Conservation (phyloP, 352 stramenopile genomes). For the Phytopythium chamaehyphon region DNA sequence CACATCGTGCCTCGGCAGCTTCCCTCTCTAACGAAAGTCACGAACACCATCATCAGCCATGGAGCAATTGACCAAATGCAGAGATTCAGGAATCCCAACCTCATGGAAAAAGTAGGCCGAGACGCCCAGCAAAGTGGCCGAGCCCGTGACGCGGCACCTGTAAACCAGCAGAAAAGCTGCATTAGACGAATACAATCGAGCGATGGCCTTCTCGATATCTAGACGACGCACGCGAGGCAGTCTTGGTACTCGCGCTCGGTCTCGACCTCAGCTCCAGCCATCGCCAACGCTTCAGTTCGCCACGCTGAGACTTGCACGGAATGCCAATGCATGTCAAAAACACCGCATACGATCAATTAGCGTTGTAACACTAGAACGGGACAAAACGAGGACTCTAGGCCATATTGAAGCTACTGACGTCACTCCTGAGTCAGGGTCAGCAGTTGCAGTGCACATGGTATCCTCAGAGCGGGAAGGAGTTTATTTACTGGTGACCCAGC, state of each 20-base stretch:
- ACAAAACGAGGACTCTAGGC: too few relatives aligned
- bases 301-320: background rate
- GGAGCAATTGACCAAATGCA: too few relatives aligned
- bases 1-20: slow-evolving; percentile 33
- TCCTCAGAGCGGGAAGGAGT: too few relatives aligned
- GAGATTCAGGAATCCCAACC: slow-evolving; percentile 12
- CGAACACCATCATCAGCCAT: too few relatives aligned
- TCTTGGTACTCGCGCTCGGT: slow-evolving; percentile 13
- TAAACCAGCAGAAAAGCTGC: background rate
- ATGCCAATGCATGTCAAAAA: slow-evolving; percentile 4
- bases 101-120: slow-evolving; percentile 55
- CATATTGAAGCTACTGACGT: too few relatives aligned
- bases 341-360: background rate
- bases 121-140: slow-evolving; percentile 42
- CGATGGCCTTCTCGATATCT: background rate
- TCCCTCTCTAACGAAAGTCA: slow-evolving; percentile 24
- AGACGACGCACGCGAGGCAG: slow-evolving; percentile 25
- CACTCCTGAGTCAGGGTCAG: too few relatives aligned
- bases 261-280: background rate
- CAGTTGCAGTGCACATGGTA: too few relatives aligned
- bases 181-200: background rate
- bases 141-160: slow-evolving; percentile 59
- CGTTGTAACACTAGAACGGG: background rate
- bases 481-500: too few relatives aligned
- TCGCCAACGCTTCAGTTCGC: background rate